Base-by-base conservation (phyloP, 805 yeast species). In the Candida maltosa region DNA sequence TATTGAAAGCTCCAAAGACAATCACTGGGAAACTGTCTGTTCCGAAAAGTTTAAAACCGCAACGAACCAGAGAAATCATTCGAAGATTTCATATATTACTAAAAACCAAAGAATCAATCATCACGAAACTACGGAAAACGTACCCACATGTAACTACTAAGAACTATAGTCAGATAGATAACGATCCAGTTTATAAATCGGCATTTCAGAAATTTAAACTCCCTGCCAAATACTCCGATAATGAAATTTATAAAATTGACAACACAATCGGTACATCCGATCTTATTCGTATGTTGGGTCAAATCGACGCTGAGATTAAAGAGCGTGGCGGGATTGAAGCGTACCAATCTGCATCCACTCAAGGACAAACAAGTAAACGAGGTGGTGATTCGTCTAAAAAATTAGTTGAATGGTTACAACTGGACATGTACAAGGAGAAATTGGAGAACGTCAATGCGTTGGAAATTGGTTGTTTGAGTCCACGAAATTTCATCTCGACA, bases 361-460 rank as follows among this genome's bases (percentile, higher is more conserved):
- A 78, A 33, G 98, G 98, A 0, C 98, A 91, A 49, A 75, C 77
- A 39, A 54, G 58, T 0, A 70, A 71, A 31, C 57, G 97, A 42
- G 97, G 98, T 0, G 95, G 96, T 2, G 98, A 91, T 52, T 87
- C 96, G 0, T 87, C 96, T 2, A 85, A 82, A 46, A 68, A 80
- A 48, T 62, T 91, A 29, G 71, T 87, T n/a, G 75, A 78, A 37
- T 87, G 94, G 89, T 58, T 87, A 4, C 61, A 65, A 16, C 71
- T 67, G 10, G 37, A 40, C 3, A 32, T 18, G 22, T 42, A 48
- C 26, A 28, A 24, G 2, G 31, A 29, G 6, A 35, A 32, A 18
- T 20, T 26, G 3, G 29, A n/a, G 17, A 32, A 26, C 14, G 16
- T 52, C 4, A 48, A 28, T 15, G 83, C 94, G 0, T 63, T 91